Base-by-base conservation (phyloP, 768 basidiomycete genomes). In the Tephrocybe sp. region DNA sequence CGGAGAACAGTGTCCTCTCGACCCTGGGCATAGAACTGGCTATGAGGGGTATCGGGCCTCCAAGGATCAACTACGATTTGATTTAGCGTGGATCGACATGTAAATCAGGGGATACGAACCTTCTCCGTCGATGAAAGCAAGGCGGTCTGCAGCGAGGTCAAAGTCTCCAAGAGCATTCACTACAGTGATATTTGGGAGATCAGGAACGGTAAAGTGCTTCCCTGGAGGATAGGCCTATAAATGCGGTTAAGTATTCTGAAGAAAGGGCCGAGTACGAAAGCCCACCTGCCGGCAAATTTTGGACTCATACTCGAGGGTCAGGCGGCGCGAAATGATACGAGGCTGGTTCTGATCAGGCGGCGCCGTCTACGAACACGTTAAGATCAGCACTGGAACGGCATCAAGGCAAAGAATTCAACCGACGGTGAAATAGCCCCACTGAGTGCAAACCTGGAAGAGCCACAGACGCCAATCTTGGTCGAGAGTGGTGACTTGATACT, bases 351-450 rank as follows among this genome's bases (percentile, higher is more conserved):
- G 77, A 61, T 88, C 78, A 1, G 86, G 87, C 3, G 90, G 90
- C 1, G 88, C 79, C 11, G 86, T 84, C 88, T 91, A 36, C 13
- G 27, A 21, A 51, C 23, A 8, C 19, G 50, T 19, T n/a, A 6
- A 22, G 12, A 23, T 29, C 12, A 40, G 23, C 22, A 36, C 16
- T 36, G 5, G 24, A 12, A 37, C 23, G 16, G 16, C 8, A 4
- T n/a, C 4, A 10, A n/a, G 4, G n/a, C n/a, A n/a, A 4, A 12
- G 5, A 34, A 15, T 3, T 43, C 25, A 19, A 61, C 80, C 27
- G 57, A 88, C 91, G 24, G 76, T 83, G 64, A 95, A 94, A 66
- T 91, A 99, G 2, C 94, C 95, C 95, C 95, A 97, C 60, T 95
- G 81, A 0, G 91, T 93, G 72, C 92, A 94, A 45, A 92, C 89